Evolutionary conservation across 768 basidiomycete genomes (phyloP), one percentile per base, ranked within the genome.

Genomic region (Lyophyllum decastes): DNA sequence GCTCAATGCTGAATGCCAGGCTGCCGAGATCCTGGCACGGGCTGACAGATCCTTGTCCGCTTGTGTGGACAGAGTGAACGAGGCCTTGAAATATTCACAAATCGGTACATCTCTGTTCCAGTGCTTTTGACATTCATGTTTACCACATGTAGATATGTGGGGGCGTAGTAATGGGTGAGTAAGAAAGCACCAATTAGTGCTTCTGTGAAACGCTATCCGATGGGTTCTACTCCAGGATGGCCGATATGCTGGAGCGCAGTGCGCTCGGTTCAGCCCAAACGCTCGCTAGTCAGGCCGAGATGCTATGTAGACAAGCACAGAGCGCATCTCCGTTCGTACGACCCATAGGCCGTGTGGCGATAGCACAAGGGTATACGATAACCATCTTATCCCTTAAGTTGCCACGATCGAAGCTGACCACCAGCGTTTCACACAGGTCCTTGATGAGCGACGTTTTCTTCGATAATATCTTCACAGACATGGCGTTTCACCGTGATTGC

Each of bases 381-480:
- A 22, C 21, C 34, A 45, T 25, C 27, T 34, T 27, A 26, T 43
- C n/a, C 0, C 14, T 4, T 10, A 19, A 19, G 25, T 41, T 9
- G 30, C 22, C 19, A 4, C 60, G 27, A 48, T 48, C 27, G 27
- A 19, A n/a, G 26, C 47, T 48, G 40, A 41, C 40, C 40, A 26
- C 27, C 46, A 19, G 2, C 47, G 8, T 54, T 50, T 30, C 16
- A 26, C 24, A 25, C 41, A 77, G 78, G 50, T 72, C 74, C 27
- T 65, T 78, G 27, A 55, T 78, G 25, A 71, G 68, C 57, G 76
- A 78, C 59, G 68, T 78, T 16, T 71, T 78, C 55, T 79, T 78
- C 60, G 76, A 78, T 59, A 76, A 78, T 57, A 69, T 78, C 24
- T 75, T 75, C 61, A 72, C 77, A 8, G 78, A 81, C 64, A 64